A percentile compares a stretch with the other conserved stretches of the same genome.
Conservation (phyloP, 139 green algal species). For the Chlorella sp. region DNA sequence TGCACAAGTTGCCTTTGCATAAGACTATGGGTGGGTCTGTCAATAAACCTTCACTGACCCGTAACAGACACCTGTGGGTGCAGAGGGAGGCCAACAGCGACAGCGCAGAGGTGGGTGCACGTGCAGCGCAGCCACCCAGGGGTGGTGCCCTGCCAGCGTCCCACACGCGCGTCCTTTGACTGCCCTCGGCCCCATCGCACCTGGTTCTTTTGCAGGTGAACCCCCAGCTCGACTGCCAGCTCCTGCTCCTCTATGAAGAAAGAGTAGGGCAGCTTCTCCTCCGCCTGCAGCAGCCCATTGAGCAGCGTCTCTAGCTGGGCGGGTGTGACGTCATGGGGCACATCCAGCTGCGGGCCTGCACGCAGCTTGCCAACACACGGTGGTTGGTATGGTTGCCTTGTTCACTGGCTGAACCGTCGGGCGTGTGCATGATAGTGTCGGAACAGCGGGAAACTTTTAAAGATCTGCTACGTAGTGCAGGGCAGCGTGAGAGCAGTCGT, state of each 20-base stretch:
- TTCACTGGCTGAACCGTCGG: too few species aligned
- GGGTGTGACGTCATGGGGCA: slow-evolving; percentile 83
- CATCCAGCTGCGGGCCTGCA: slow-evolving; percentile 90
- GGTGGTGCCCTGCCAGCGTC: neutral
- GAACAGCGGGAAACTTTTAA: too few species aligned
- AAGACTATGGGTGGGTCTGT: too few species aligned
- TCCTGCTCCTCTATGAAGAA: slow-evolving; percentile 92
- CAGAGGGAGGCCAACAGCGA: neutral
- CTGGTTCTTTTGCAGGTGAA: slow-evolving; percentile 73
- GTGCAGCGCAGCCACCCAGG: neutral
- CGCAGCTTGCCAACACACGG: neutral
- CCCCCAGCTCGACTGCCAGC: slow-evolving; percentile 74
- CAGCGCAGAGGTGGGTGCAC: neutral
- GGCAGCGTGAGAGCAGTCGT: neutral
- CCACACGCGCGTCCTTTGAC: too few species aligned
- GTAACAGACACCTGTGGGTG: too few species aligned
- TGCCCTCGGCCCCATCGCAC: neutral
- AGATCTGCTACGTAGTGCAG: too few species aligned
- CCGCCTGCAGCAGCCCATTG: slow-evolving; percentile 86
- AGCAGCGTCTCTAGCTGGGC: slow-evolving; percentile 90
- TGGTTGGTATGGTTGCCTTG: too few species aligned
- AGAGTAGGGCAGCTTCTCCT: slow-evolving; percentile 92
- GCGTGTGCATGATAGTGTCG: too few species aligned
- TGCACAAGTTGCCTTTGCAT: neutral
- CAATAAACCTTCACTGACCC: too few species aligned